Evolutionary conservation across 2,329 filamentous ascomycete genomes (phyloP).

Genomic region (Daldinia sp.): DNA sequence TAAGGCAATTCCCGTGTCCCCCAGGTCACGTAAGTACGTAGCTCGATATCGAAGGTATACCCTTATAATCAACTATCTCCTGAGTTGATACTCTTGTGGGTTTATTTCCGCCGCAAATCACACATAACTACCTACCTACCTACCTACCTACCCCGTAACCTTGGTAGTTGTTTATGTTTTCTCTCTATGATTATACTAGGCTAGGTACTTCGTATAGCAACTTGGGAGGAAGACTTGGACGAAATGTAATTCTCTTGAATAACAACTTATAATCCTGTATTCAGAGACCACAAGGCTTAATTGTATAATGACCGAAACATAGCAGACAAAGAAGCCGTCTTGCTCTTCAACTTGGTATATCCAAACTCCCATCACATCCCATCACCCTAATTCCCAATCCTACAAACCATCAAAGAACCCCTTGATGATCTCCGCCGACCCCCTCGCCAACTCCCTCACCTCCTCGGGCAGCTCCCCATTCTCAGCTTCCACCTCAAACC

Average conservation of each 20-base stretch:
- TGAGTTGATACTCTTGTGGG: no score
- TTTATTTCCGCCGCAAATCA: no score
- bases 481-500: slow-evolving; percentile 20
- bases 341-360: neutral
- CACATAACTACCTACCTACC: no score
- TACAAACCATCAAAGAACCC: neutral
- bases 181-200: no score
- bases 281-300: neutral
- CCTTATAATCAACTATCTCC: no score
- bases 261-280: neutral
- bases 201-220: no score
- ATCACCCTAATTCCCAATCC: no score
- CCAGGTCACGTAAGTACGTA: neutral
- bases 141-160: no score
- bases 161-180: no score
- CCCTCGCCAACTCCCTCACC: slow-evolving; percentile 11
- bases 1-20: neutral
- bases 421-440: slow-evolving; percentile 10
- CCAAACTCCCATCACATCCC: neutral
- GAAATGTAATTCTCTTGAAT: neutral
- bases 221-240: neutral
- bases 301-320: neutral
- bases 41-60: neutral
- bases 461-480: slow-evolving; percentile 16
- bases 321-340: neutral